Conservation (phyloP, 179 eudicot species). For the Silene coronaria region DNA sequence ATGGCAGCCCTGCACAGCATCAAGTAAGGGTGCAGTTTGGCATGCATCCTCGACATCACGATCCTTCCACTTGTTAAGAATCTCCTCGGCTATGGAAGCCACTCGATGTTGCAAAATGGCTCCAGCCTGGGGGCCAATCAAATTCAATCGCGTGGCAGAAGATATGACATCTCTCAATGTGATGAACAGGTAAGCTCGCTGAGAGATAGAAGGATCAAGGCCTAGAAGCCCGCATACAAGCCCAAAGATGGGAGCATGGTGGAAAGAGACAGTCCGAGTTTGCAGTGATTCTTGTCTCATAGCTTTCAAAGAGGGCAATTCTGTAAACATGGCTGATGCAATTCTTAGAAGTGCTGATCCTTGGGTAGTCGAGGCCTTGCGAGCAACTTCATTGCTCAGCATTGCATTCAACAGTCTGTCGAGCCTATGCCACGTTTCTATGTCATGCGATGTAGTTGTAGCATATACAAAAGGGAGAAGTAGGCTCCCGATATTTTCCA, state of each 20-base stretch:
- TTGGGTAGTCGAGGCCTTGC: conserved; percentile 79
- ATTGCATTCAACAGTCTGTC: conserved; percentile 62
- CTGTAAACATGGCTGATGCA: conserved; percentile 62
- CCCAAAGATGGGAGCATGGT: conserved; percentile 88
- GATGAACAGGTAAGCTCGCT: conserved; percentile 65
- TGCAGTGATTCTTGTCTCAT: conserved; percentile 53
- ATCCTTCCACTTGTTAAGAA: conserved; percentile 58
- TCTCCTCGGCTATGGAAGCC: conserved; percentile 51
- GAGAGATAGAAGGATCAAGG: conserved; percentile 42
- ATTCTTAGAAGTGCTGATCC: conserved; percentile 80
- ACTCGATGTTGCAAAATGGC: conserved; percentile 70
- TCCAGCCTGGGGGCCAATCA: conserved; percentile 79
- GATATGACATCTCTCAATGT: conserved; percentile 73
- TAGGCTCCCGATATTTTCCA: conserved; percentile 69
- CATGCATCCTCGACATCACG: conserved; percentile 71
- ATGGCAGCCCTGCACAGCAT: conserved; percentile 84
- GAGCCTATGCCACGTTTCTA: conserved; percentile 51
- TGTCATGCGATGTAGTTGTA: conserved; percentile 34
- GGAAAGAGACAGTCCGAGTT: conserved; percentile 36
- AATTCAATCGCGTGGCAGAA: conserved; percentile 79
- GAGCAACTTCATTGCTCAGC: conserved; percentile 64
- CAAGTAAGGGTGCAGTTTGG: conserved; percentile 71
- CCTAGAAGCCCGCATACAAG: conserved; percentile 73
- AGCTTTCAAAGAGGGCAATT: conserved; percentile 52
- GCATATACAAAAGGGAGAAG: conserved; percentile 73